A percentile compares a stretch with the other conserved stretches of the same genome.
phyloP scores from a whole-genome alignment of 257 asterid species.

The Fraxinus quadrangulata region DNA sequence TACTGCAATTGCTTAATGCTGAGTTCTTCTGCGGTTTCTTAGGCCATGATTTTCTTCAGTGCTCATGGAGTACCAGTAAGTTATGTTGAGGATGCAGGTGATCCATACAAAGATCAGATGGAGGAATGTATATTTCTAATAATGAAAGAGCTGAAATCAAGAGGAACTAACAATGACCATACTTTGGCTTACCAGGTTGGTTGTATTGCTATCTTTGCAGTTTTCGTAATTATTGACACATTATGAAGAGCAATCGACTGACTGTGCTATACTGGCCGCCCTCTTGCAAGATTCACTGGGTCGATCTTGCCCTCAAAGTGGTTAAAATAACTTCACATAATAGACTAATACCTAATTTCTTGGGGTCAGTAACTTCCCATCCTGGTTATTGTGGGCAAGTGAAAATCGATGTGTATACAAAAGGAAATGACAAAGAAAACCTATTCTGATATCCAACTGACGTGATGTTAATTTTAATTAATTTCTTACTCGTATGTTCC shows the following conservation, averaged over 20 bases:
- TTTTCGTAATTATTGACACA: background rate
- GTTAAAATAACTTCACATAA: background rate
- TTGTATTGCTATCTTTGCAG: background rate
- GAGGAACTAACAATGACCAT: constrained; percentile 68
- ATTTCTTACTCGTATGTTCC: constrained; percentile 8
- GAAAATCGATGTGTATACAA: background rate
- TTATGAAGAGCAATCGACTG: background rate
- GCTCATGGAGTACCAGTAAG: constrained; percentile 98
- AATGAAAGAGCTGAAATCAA: constrained; percentile 86
- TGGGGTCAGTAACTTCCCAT: background rate
- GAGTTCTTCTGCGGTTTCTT: constrained; percentile 21
- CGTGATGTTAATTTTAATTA: constrained; percentile 6
- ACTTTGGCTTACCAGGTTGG: constrained; percentile 93
- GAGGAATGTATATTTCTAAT: constrained; percentile 85
- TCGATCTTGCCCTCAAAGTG: background rate
- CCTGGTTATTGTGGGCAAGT: background rate
- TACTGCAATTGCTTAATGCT: constrained; percentile 5
- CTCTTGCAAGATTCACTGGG: background rate
- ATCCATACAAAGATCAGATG: constrained; percentile 93
- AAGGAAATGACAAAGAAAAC: background rate
- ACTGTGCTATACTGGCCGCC: background rate
- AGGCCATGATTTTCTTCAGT: constrained; percentile 92
- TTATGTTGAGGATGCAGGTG: constrained; percentile 91
- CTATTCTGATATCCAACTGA: background rate
- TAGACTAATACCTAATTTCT: background rate